A percentile compares a stretch with the other conserved stretches of the same genome.
Evolutionary conservation across 495 filamentous ascomycete species (phyloP).

Genomic region (Aeminium ludgeri): DNA sequence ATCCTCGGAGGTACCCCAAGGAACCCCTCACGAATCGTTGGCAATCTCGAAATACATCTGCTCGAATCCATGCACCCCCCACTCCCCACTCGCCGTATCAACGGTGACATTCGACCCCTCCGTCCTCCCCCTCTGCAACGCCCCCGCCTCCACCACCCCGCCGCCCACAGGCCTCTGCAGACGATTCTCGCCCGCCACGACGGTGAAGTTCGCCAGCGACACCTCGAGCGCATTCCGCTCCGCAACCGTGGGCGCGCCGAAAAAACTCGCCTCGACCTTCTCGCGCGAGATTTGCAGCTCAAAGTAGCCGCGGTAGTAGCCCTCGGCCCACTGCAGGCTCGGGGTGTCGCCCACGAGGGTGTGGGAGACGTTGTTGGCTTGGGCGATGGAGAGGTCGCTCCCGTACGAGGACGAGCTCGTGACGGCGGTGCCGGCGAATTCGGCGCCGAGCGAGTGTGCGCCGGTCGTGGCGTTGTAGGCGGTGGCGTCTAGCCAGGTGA

Average conservation of each 20-base stretch:
- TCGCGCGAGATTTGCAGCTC: conserved; percentile 20
- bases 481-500: conserved; percentile 39
- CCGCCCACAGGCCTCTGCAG: conserved; percentile 29
- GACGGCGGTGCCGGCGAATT: conserved; percentile 48
- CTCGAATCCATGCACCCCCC: not conserved
- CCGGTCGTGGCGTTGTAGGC: conserved; percentile 39
- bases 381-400: conserved; percentile 28
- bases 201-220: conserved; percentile 38
- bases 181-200: conserved; percentile 35
- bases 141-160: conserved; percentile 30
- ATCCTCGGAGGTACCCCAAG: too few species aligned
- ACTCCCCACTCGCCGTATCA: conserved; percentile 1
- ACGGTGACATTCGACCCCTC: conserved; percentile 29
- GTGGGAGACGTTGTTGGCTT: conserved; percentile 24
- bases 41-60: too few species aligned
- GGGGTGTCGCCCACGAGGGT: conserved; percentile 33
- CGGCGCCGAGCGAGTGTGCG: conserved; percentile 41
- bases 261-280: conserved; percentile 32
- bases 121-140: conserved; percentile 30
- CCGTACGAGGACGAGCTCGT: conserved; percentile 30
- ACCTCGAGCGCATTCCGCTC: conserved; percentile 30
- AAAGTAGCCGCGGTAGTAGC: conserved; percentile 40
- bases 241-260: conserved; percentile 27
- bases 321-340: conserved; percentile 49
- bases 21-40: too few species aligned